Evolutionary conservation across 345 rosid genomes (phyloP).

Genomic region (Aquilaria yunnanensis): DNA sequence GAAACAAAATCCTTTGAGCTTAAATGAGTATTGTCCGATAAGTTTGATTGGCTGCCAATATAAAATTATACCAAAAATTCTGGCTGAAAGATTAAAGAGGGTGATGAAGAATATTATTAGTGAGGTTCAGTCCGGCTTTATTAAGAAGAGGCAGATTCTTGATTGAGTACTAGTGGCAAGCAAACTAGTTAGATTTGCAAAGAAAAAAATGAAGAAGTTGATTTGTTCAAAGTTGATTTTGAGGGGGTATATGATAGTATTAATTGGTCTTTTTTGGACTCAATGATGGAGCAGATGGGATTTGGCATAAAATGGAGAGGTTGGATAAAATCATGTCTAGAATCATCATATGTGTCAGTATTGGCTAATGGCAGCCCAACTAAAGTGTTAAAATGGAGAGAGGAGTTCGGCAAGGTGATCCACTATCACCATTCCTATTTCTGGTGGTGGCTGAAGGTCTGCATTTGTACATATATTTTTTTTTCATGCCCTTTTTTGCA

Average conservation of each 20-base stretch:
- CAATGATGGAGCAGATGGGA: not conserved
- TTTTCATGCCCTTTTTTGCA: too few species aligned
- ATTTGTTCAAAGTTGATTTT: not conserved
- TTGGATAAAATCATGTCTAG: not conserved
- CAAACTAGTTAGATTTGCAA: not conserved
- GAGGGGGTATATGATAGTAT: not conserved
- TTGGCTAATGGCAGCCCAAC: not conserved
- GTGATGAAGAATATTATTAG: not conserved
- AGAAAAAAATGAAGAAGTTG: not conserved
- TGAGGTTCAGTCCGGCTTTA: not conserved
- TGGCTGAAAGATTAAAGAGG: not conserved
- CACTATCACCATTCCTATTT: not conserved
- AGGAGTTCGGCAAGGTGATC: not conserved
- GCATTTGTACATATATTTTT: not conserved
- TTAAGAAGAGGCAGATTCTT: not conserved
- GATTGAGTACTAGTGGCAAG: not conserved
- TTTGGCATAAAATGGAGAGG: not conserved
- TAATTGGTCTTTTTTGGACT: not conserved
- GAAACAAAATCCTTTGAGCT: not conserved
- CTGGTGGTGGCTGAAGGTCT: not conserved
- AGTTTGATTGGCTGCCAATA: not conserved
- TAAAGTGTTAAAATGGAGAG: not conserved
- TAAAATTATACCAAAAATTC: not conserved
- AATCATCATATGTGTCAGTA: not conserved
- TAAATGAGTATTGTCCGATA: not conserved